Percentiles rank a stretch among this genome's conserved stretches.
Conservation (phyloP, 768 basidiomycete genomes). For the Wakefieldia striispora region DNA sequence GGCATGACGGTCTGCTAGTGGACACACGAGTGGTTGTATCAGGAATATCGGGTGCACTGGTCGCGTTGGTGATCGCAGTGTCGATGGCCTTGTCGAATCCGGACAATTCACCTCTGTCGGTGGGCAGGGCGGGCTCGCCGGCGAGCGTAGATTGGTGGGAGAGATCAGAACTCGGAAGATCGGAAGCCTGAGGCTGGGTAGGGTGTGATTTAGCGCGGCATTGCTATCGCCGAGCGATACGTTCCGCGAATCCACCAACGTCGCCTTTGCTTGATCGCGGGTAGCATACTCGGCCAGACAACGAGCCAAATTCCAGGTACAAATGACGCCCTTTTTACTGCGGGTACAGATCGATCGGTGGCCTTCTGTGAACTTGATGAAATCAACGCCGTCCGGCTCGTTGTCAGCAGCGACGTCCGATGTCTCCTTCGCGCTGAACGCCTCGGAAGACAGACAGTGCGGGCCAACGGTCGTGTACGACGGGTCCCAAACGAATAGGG, state of each 20-base stretch:
- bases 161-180: not conserved
- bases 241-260: not conserved
- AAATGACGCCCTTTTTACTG: constrained; percentile 11
- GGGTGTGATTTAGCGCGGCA: not conserved
- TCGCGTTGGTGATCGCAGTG: not conserved
- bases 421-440: not conserved
- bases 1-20: not conserved
- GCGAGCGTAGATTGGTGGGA: too few species aligned
- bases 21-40: not conserved
- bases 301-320: constrained; percentile 13
- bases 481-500: constrained; percentile 19
- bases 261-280: not conserved
- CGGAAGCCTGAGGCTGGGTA: not conserved
- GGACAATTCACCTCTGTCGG: too few species aligned
- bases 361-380: constrained; percentile 11
- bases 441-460: constrained; percentile 5
- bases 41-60: not conserved
- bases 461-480: not conserved
- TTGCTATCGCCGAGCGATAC: too few species aligned
- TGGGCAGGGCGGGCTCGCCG: too few species aligned
- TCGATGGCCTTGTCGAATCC: not conserved
- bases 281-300: constrained; percentile 9
- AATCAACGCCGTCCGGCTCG: constrained; percentile 4
- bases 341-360: constrained; percentile 9
- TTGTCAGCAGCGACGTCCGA: not conserved